Conservation (phyloP, 1,139 yeast genomes). For the Taphrina flavorubra region DNA sequence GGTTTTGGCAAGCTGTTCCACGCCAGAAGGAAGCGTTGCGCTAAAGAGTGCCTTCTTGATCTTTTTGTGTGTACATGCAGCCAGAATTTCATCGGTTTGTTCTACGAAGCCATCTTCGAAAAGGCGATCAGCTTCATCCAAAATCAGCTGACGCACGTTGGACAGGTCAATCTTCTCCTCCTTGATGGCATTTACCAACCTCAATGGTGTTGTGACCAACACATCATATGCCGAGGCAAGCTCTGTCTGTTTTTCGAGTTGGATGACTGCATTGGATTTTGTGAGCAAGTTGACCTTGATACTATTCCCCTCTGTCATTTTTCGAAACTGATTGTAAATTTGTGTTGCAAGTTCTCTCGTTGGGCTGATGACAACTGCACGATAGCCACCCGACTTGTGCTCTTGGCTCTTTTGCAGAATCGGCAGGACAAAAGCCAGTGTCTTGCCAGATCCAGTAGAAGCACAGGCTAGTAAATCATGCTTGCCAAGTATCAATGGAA, state of each 20-base stretch:
- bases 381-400: slow-evolving; percentile 41
- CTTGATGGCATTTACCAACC: slow-evolving; percentile 79
- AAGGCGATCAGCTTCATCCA: slow-evolving; percentile 95
- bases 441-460: slow-evolving; percentile 93
- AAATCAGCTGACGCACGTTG: slow-evolving; percentile 71
- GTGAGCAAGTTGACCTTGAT: slow-evolving; percentile 72
- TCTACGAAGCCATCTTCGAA: slow-evolving; percentile 89
- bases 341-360: slow-evolving; percentile 91
- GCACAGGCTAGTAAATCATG: slow-evolving; percentile 87
- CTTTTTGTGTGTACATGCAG: slow-evolving; percentile 64
- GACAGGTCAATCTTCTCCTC: slow-evolving; percentile 64
- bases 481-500: slow-evolving; percentile 68
- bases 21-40: slow-evolving; percentile 93
- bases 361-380: slow-evolving; percentile 85
- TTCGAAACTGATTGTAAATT: slow-evolving; percentile 69
- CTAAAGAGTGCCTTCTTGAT: slow-evolving; percentile 77
- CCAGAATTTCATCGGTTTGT: slow-evolving; percentile 85
- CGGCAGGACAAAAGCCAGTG: slow-evolving; percentile 86
- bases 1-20: slow-evolving; percentile 83
- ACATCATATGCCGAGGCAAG: slow-evolving; percentile 74
- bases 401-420: slow-evolving; percentile 60
- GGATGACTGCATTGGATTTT: slow-evolving; percentile 74
- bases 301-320: slow-evolving; percentile 59
- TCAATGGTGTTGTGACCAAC: slow-evolving; percentile 82
- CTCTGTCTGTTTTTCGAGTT: slow-evolving; percentile 59